phyloP scores from a whole-genome alignment of 2,329 filamentous ascomycete species.

The Penicillium paneum region DNA sequence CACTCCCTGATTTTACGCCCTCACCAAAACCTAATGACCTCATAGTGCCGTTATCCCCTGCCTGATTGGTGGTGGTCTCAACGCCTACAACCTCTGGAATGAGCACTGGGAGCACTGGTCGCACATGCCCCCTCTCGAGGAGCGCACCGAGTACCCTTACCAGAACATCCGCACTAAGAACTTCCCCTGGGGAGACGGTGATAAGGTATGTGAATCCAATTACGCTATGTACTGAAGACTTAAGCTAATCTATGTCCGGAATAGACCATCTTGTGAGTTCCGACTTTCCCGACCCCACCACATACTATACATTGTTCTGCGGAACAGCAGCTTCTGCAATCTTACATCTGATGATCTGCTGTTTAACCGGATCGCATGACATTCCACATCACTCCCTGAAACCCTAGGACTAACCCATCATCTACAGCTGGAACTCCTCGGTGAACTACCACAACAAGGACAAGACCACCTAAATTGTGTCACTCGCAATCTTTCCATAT shows the following conservation, averaged over 20 bases:
- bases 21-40: background rate
- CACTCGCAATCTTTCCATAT: background rate
- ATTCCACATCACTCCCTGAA: background rate
- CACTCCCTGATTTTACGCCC: background rate
- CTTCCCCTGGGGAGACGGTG: conserved; percentile 90
- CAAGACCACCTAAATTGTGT: conserved; percentile 52
- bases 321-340: background rate
- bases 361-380: background rate
- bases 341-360: background rate
- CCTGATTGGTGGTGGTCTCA: conserved; percentile 68
- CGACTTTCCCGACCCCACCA: background rate
- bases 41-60: conserved; percentile 70
- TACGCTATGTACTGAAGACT: background rate
- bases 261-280: conserved; percentile 65
- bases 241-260: conserved; percentile 8
- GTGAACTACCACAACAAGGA: conserved; percentile 98
- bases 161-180: conserved; percentile 98
- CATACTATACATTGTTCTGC: background rate
- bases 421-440: conserved; percentile 77
- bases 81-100: conserved; percentile 87
- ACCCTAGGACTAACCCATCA: conserved; percentile 16
- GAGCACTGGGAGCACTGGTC: conserved; percentile 96
- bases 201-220: conserved; percentile 66
- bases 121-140: conserved; percentile 82
- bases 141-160: conserved; percentile 90